phyloP scores from a whole-genome alignment of 257 asterid genomes.

The Solanum bulbocastanum region DNA sequence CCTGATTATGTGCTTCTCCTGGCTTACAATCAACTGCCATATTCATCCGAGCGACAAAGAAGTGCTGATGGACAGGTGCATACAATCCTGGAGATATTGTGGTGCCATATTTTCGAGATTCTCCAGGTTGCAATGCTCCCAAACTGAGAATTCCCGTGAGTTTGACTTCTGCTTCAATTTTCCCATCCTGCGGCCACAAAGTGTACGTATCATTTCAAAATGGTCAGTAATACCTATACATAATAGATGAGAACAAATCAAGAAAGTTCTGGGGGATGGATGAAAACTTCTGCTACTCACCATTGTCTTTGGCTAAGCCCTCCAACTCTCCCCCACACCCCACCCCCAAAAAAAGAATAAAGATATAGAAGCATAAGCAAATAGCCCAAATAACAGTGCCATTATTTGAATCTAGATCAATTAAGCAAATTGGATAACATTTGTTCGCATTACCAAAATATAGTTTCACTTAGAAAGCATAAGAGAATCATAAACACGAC shows the following conservation, averaged over 20 bases:
- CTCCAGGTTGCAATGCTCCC: constrained; percentile 91
- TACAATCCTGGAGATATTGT: constrained; percentile 91
- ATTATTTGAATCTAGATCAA: not conserved
- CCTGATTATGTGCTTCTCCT: constrained; percentile 94
- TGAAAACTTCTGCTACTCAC: not conserved
- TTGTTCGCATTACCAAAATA: not conserved
- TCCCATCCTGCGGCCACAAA: constrained; percentile 63
- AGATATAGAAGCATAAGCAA: not conserved
- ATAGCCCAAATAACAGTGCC: not conserved
- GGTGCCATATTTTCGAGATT: constrained; percentile 80
- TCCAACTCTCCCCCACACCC: too few relatives aligned
- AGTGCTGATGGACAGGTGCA: constrained; percentile 98
- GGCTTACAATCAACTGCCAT: constrained; percentile 94
- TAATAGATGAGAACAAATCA: not conserved
- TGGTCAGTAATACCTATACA: not conserved
- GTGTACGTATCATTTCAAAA: not conserved
- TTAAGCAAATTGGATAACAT: not conserved
- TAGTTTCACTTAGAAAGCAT: not conserved
- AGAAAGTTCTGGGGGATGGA: not conserved
- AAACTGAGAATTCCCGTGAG: constrained; percentile 94
- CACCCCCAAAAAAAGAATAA: not conserved
- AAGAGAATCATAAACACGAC: not conserved
- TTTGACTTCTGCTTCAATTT: constrained; percentile 96
- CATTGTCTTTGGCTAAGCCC: not conserved
- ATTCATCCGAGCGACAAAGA: constrained; percentile 97